Evolutionary conservation across 441 rosid species (phyloP), one percentile per base, ranked within the genome.

Genomic region (Populus trichocarpa): DNA sequence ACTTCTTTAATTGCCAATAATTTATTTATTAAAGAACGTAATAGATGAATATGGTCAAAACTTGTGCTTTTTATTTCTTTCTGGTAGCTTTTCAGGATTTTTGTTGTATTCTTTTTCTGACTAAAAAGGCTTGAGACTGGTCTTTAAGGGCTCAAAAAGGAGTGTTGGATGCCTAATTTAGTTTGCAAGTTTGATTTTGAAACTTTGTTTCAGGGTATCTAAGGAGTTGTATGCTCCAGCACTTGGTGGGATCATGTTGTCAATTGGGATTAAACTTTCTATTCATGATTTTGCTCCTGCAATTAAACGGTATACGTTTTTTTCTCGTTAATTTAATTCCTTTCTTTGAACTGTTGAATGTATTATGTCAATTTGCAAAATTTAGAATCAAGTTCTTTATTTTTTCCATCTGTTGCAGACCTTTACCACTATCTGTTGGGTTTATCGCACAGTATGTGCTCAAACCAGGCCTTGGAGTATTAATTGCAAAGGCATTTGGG

Each of bases 231-330:
- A 95, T 75, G 98, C 99, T 36, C 98, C 99, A 71, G 97, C 99
- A 73, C 94, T 95, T 81, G 99, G 99, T 67, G 99, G 99, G 73
- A 95, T 95, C 74, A 93, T 95, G 98, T 80, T 95, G 78, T 93
- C 99, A 2, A 93, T 95, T 75, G 99, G 99, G 80, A 95, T 95
- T 72, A 87, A 80, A 83, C 95, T 95, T 72, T 93, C 98, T 0
- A 9, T 95, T 53, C 77, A 88, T 42, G 99, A 95, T 86, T 95
- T 95, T 81, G 91, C 98, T 76, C 96, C 93, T 75, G 98, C 95
- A 38, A 80, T 95, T 76, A 92, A 89, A 81, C 88, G 99, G 99
- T 95, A 70, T 20, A 28, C 6, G 20, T 10, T 70, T 22, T 59
- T 1, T 69, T 75, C 42, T 63, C 22, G 5, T 28, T 23, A 26